phyloP scores from a whole-genome alignment of 2,329 filamentous ascomycete genomes.

The Simplicillium aogashimaense region DNA sequence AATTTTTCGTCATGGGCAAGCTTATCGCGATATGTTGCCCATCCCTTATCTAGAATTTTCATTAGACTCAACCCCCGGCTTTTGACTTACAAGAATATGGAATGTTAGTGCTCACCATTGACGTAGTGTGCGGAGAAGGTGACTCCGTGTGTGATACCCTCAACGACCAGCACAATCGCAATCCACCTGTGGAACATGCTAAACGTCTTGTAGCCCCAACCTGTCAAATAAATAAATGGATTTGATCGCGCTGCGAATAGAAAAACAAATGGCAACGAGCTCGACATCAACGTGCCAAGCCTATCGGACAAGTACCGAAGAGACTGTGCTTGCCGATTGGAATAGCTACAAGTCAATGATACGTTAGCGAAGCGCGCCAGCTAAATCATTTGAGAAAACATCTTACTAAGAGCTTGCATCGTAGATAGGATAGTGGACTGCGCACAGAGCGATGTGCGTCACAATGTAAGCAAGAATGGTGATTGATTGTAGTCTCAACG shows the following conservation, averaged over 20 bases:
- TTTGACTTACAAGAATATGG: no score
- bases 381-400: no score
- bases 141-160: conserved; percentile 42
- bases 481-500: conserved; percentile 22
- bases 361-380: no score
- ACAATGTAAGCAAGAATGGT: conserved; percentile 21
- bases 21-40: conserved; percentile 1
- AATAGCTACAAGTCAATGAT: conserved; percentile 14
- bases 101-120: conserved; percentile 1
- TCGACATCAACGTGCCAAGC: conserved; percentile 47
- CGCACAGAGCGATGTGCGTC: conserved; percentile 18
- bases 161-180: conserved; percentile 44
- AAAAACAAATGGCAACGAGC: conserved; percentile 50
- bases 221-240: conserved; percentile 48
- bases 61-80: conserved; percentile 5
- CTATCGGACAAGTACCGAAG: conserved; percentile 46
- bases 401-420: conserved; percentile 21
- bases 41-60: conserved; percentile 5
- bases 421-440: conserved; percentile 18
- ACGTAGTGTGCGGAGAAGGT: conserved; percentile 11
- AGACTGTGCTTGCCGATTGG: conserved; percentile 15
- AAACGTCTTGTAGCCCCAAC: conserved; percentile 53
- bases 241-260: conserved; percentile 55
- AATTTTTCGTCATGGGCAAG: background rate
- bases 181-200: conserved; percentile 55